Conservation (phyloP, 257 asterid genomes). For the Linderniella brevidens region DNA sequence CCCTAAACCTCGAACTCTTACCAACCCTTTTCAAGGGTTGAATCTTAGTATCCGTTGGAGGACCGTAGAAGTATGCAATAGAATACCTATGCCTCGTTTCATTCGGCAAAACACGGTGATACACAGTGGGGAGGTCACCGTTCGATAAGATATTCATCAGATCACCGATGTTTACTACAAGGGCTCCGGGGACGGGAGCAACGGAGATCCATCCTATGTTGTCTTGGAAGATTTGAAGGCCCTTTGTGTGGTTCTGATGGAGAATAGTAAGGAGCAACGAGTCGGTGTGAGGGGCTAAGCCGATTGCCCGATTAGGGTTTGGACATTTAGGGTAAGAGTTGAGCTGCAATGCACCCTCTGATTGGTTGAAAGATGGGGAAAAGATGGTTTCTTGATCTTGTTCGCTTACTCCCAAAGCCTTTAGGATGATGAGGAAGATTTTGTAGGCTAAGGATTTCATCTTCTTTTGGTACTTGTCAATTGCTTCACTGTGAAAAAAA, state of each 20-base stretch:
- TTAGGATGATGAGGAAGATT: conserved; percentile 26
- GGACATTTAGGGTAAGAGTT: conserved; percentile 84
- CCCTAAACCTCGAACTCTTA: conserved; percentile 20
- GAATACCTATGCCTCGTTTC: conserved; percentile 29
- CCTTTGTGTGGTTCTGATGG: conserved; percentile 47
- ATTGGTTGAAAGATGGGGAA: conserved; percentile 12
- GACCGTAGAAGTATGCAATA: conserved; percentile 43
- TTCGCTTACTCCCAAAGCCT: conserved; percentile 24
- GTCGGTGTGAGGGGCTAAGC: conserved; percentile 80
- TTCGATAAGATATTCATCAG: conserved; percentile 57
- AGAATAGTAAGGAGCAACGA: conserved; percentile 53
- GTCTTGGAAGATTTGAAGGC: conserved; percentile 46
- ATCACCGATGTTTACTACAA: conserved; percentile 55
- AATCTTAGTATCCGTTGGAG: conserved; percentile 24
- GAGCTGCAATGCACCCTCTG: conserved; percentile 47
- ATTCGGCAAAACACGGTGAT: conserved; percentile 58
- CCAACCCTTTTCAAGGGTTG: conserved; percentile 23
- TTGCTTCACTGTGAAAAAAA: conserved; percentile 26
- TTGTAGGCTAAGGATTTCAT: conserved; percentile 42
- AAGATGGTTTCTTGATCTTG: conserved; percentile 15
- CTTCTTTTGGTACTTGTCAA: conserved; percentile 49
- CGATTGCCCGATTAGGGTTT: conserved; percentile 48
- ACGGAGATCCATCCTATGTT: conserved; percentile 37
- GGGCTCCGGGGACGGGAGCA: conserved; percentile 29
- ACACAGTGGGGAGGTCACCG: conserved; percentile 22